Conservation (phyloP, 2,329 filamentous ascomycete genomes). For the Penicillium vulpinum region DNA sequence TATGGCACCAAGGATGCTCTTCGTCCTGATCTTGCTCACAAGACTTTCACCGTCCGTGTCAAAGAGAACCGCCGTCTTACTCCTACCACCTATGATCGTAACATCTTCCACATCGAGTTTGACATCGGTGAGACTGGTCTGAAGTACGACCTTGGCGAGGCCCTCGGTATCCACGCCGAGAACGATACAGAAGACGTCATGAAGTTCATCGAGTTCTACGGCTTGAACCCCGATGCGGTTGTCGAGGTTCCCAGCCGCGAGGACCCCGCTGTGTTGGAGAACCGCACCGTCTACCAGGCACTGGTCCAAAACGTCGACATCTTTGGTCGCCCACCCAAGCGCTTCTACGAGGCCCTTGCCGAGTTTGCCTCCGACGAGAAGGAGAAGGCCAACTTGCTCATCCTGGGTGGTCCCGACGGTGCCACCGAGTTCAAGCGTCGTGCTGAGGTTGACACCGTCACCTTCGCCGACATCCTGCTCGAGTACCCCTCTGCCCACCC, state of each 20-base stretch:
- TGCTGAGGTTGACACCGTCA: constrained; percentile 85
- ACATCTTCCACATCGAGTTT: constrained; percentile 99
- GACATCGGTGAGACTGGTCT: constrained; percentile 88
- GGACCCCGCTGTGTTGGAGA: constrained; percentile 70
- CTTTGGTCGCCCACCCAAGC: constrained; percentile 93
- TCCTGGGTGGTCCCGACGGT: constrained; percentile 75
- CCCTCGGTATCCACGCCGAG: constrained; percentile 92
- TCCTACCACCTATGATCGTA: constrained; percentile 84
- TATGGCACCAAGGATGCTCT: constrained; percentile 73
- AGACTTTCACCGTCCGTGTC: constrained; percentile 84
- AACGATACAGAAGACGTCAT: constrained; percentile 78
- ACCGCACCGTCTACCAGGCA: constrained; percentile 89
- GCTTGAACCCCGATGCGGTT: constrained; percentile 75
- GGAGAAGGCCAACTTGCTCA: constrained; percentile 77
- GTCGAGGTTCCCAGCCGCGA: constrained; percentile 92
- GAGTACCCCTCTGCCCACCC: constrained; percentile 91
- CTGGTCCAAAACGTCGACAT: constrained; percentile 93
- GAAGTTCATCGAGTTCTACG: constrained; percentile 88
- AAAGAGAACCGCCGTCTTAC: constrained; percentile 95
- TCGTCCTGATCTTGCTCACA: constrained; percentile 80
- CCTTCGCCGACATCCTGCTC: constrained; percentile 84
- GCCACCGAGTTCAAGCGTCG: constrained; percentile 89
- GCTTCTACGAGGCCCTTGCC: constrained; percentile 91
- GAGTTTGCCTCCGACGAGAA: constrained; percentile 80
- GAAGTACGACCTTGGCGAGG: constrained; percentile 95